Conservation (phyloP, 345 rosid genomes). For the Nephelium lappaceum region DNA sequence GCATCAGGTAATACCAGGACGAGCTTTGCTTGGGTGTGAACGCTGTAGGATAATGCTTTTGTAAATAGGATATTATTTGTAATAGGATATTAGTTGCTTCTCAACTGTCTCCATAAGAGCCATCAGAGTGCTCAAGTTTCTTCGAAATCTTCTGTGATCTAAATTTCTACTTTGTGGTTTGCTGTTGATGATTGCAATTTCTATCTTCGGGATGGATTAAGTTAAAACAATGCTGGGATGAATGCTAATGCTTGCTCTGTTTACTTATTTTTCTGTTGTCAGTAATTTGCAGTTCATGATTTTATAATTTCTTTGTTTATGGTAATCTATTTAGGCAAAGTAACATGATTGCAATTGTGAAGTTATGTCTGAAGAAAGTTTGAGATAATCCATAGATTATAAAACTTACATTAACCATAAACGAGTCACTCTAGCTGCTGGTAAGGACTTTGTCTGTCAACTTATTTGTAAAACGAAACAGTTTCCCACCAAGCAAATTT, state of each 20-base stretch:
- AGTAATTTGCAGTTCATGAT: conserved; percentile 5
- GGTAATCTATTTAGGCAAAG: too few relatives aligned
- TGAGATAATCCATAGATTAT: too few relatives aligned
- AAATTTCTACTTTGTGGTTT: conserved; percentile 11
- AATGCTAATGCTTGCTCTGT: background rate
- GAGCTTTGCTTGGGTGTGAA: background rate
- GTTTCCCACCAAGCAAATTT: too few relatives aligned
- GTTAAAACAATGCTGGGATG: background rate
- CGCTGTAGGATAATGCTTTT: background rate
- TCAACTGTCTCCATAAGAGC: background rate
- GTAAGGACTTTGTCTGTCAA: too few relatives aligned
- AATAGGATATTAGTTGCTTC: conserved; percentile 9
- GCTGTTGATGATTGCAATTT: conserved; percentile 6
- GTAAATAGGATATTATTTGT: background rate
- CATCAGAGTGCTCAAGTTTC: background rate
- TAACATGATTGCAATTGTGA: too few relatives aligned
- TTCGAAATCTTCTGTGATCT: background rate
- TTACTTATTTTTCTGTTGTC: conserved; percentile 3
- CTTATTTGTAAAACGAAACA: too few relatives aligned
- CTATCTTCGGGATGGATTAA: conserved; percentile 2
- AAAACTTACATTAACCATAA: too few relatives aligned
- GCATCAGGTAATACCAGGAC: background rate
- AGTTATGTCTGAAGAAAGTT: too few relatives aligned
- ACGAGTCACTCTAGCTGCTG: too few relatives aligned
- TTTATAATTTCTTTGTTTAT: background rate